These are phyloP conservation scores for Fusarium goolgardi DNA, from an alignment of 2,329 filamentous ascomycete genomes.

Conservation along the genomic window DNA sequence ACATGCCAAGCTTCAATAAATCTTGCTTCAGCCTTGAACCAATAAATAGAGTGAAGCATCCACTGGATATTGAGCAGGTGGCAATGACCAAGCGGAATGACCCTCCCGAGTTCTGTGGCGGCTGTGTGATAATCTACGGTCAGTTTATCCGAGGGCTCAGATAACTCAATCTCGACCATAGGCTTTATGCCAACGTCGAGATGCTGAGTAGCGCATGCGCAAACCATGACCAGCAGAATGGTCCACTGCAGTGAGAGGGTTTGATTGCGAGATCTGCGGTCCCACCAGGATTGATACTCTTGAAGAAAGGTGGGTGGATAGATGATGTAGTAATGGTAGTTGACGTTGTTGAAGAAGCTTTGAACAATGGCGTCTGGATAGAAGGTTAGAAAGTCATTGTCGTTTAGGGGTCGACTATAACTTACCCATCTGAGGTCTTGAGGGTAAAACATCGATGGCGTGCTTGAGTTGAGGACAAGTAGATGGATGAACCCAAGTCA, in stretches of 20 bases:
- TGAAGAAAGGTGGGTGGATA: constrained; percentile 51
- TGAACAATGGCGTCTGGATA: constrained; percentile 51
- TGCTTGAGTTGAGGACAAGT: constrained; percentile 49
- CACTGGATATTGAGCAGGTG: constrained; percentile 51
- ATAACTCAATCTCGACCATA: constrained; percentile 48
- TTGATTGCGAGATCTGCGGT: constrained; percentile 40
- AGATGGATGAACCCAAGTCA: constrained; percentile 33
- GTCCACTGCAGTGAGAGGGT: constrained; percentile 52
- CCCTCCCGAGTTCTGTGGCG: constrained; percentile 48
- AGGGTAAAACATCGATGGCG: constrained; percentile 49
- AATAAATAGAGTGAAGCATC: constrained; percentile 52
- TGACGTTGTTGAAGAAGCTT: constrained; percentile 52
- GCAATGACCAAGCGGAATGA: constrained; percentile 50
- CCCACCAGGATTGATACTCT: constrained; percentile 53
- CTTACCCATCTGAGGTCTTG: constrained; percentile 51
- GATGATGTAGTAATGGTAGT: constrained; percentile 55
- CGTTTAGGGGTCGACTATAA: neutral
- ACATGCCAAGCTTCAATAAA: constrained; percentile 53
- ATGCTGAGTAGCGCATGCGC: constrained; percentile 53
- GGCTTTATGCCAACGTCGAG: constrained; percentile 46
- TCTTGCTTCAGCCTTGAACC: constrained; percentile 51
- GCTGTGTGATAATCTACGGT: constrained; percentile 50
- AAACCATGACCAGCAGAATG: constrained; percentile 52
- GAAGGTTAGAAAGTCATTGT: neutral
- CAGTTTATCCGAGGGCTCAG: constrained; percentile 42